Evolutionary conservation across 768 basidiomycete genomes (phyloP).

Genomic region (Austroboletus eburneus): DNA sequence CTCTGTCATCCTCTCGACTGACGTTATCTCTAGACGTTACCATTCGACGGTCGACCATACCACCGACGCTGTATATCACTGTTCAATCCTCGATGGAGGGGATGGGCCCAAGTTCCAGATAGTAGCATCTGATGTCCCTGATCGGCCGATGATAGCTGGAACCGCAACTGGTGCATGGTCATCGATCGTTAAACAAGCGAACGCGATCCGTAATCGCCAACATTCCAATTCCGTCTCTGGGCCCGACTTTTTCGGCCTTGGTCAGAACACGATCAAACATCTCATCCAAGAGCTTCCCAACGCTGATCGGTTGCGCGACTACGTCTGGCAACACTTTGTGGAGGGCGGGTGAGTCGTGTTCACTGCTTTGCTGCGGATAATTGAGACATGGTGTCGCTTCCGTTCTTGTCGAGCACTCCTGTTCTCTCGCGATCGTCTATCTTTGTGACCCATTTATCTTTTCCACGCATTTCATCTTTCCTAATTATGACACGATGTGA

Average conservation of each 20-base stretch:
- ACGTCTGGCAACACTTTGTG: constrained; percentile 82
- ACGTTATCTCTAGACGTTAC: constrained; percentile 53
- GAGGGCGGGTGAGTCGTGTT: constrained; percentile 72
- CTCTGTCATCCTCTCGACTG: neutral
- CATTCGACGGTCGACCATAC: constrained; percentile 68
- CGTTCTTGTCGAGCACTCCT: constrained; percentile 5
- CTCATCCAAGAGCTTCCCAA: constrained; percentile 81
- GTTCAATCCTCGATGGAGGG: constrained; percentile 80
- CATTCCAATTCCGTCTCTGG: constrained; percentile 87
- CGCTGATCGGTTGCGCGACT: constrained; percentile 68
- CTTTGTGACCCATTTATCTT: constrained; percentile 18
- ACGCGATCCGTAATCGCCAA: constrained; percentile 72
- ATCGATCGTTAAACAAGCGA: constrained; percentile 77
- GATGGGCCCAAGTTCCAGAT: constrained; percentile 87
- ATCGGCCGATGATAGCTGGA: constrained; percentile 73
- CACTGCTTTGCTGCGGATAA: constrained; percentile 8
- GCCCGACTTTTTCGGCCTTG: constrained; percentile 84
- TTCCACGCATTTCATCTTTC: constrained; percentile 23
- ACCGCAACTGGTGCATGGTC: constrained; percentile 89
- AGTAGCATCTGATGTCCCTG: constrained; percentile 65
- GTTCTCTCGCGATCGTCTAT: constrained; percentile 10
- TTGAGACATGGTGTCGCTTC: constrained; percentile 8
- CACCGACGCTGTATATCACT: constrained; percentile 69
- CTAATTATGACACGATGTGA: constrained; percentile 30
- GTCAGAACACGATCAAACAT: constrained; percentile 86